Percentiles rank a stretch among this genome's conserved stretches.
Conservation (phyloP, 2,329 filamentous ascomycete genomes). For the Golovinomyces cichoracearum region DNA sequence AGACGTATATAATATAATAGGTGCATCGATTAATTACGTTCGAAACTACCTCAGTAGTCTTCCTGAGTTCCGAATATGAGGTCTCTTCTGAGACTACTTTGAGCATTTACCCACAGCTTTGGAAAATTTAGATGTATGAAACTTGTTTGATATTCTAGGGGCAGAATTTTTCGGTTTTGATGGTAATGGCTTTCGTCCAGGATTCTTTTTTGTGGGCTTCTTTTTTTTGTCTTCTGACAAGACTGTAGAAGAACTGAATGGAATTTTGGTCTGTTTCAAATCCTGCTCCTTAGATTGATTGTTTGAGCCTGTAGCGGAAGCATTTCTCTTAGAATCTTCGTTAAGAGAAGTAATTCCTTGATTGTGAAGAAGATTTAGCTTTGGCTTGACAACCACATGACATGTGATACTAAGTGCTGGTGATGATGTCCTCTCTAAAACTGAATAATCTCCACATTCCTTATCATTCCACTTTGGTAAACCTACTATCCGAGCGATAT, state of each 20-base stretch:
- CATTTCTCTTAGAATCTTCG: slow-evolving; percentile 26
- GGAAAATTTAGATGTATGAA: slow-evolving; percentile 9
- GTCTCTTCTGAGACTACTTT: background rate
- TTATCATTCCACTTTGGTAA: slow-evolving; percentile 33
- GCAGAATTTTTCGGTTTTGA: slow-evolving; percentile 6
- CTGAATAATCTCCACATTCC: slow-evolving; percentile 24
- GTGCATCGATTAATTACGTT: too few relatives aligned
- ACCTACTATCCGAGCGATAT: slow-evolving; percentile 49
- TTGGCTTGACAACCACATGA: slow-evolving; percentile 19
- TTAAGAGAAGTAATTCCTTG: slow-evolving; percentile 31
- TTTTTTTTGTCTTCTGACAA: slow-evolving; percentile 4
- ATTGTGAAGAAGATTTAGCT: slow-evolving; percentile 18
- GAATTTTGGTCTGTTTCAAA: slow-evolving; percentile 27
- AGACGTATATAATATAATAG: too few relatives aligned
- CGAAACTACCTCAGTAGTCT: too few relatives aligned
- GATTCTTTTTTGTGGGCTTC: slow-evolving; percentile 9
- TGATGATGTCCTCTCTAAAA: slow-evolving; percentile 20
- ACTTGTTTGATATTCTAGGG: slow-evolving; percentile 11
- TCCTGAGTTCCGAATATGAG: too few relatives aligned
- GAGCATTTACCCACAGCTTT: background rate
- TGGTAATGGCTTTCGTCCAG: slow-evolving; percentile 9
- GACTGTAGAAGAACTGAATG: slow-evolving; percentile 7
- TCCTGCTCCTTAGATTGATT: slow-evolving; percentile 11
- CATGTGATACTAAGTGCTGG: slow-evolving; percentile 17
- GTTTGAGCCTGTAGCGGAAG: slow-evolving; percentile 8